These are phyloP conservation scores for Oldenlandia corymbosa DNA, from an alignment of 257 asterid species.

Conservation along the genomic window DNA sequence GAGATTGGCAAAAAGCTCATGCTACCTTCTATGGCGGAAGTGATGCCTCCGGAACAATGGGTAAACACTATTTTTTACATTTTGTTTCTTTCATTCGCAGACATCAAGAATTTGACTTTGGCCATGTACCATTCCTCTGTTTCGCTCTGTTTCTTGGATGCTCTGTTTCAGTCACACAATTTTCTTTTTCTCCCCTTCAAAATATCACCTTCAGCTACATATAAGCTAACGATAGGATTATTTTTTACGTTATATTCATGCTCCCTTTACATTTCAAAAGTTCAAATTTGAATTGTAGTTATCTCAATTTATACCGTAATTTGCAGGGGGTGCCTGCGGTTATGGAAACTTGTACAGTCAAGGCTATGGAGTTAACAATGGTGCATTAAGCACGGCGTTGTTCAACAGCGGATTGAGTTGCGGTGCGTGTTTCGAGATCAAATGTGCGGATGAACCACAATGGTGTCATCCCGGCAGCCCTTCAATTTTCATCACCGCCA, in stretches of 20 bases:
- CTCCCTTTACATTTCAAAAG: too few relatives aligned
- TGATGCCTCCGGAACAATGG: slow-evolving; percentile 93
- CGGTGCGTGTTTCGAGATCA: slow-evolving; percentile 76
- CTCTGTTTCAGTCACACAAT: too few relatives aligned
- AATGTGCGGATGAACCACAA: slow-evolving; percentile 40
- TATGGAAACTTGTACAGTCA: slow-evolving; percentile 70
- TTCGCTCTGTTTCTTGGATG: neutral
- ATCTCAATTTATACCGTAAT: too few relatives aligned
- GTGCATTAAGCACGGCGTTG: slow-evolving; percentile 74
- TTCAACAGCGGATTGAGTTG: slow-evolving; percentile 67
- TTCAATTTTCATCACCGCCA: slow-evolving; percentile 31
- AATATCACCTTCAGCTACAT: too few relatives aligned
- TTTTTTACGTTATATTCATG: too few relatives aligned
- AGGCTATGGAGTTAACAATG: slow-evolving; percentile 71
- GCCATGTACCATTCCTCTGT: neutral
- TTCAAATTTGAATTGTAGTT: neutral
- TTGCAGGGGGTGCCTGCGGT: slow-evolving; percentile 81
- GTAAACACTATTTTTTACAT: slow-evolving; percentile 17
- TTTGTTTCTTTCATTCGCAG: too few relatives aligned
- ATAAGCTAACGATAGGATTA: too few relatives aligned
- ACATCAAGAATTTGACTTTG: neutral
- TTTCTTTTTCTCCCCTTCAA: too few relatives aligned
- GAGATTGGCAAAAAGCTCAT: slow-evolving; percentile 65
- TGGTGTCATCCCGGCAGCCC: slow-evolving; percentile 54
- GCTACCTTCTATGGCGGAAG: slow-evolving; percentile 92